These are phyloP conservation scores for Colletotrichum sp. DNA, from an alignment of 2,329 filamentous ascomycete species.

Conservation along the genomic window DNA sequence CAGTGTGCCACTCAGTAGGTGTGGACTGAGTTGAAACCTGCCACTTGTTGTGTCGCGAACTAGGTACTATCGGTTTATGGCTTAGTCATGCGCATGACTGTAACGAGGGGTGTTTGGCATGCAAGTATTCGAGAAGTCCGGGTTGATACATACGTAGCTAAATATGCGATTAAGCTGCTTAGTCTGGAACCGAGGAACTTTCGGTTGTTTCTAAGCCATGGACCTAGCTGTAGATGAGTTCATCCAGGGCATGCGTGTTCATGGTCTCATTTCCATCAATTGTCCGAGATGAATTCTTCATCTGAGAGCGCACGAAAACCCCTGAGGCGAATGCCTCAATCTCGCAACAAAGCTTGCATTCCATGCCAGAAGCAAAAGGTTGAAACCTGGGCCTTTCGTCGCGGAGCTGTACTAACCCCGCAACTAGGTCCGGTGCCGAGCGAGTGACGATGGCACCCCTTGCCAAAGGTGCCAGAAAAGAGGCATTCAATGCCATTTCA, in stretches of 20 bases:
- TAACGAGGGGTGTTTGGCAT: background rate
- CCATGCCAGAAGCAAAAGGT: background rate
- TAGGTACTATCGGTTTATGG: background rate
- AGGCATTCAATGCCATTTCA: background rate
- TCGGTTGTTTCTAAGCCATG: background rate
- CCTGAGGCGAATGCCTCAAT: background rate
- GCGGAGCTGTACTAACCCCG: background rate
- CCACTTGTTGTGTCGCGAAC: background rate
- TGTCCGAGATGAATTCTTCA: background rate
- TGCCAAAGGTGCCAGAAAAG: background rate
- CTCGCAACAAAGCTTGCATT: background rate
- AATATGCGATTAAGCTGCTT: background rate
- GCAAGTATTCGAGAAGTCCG: fast-evolving
- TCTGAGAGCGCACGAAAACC: background rate
- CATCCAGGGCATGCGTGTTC: background rate
- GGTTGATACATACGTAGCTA: background rate
- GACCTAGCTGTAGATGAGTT: background rate
- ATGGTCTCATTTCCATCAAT: background rate
- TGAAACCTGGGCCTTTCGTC: background rate
- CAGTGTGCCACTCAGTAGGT: background rate
- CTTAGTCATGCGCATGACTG: background rate
- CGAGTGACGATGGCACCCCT: background rate
- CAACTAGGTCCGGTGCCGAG: background rate
- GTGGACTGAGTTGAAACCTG: background rate
- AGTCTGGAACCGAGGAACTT: background rate